These are phyloP conservation scores for Sporothrix pseudoabietina DNA, from an alignment of 2,329 filamentous ascomycete species.

Conservation along the genomic window DNA sequence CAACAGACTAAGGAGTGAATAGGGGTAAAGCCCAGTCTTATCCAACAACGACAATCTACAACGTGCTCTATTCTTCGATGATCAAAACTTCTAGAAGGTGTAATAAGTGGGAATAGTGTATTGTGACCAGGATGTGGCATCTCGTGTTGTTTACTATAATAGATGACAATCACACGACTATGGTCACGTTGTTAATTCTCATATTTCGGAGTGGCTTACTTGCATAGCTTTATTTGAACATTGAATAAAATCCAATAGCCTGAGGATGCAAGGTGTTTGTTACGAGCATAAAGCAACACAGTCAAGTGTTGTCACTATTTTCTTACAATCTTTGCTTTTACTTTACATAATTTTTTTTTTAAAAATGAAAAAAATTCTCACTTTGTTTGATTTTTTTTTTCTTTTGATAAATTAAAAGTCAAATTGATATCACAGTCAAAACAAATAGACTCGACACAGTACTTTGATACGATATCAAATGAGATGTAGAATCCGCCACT, in stretches of 20 bases:
- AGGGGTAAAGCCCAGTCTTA: background rate
- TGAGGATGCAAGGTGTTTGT: no score
- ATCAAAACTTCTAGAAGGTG: conserved; percentile 15
- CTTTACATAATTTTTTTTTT: no score
- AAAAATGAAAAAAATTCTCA: no score
- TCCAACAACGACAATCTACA: conserved; percentile 15
- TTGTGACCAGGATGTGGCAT: background rate
- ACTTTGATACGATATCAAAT: background rate
- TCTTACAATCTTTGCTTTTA: no score
- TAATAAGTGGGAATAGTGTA: background rate
- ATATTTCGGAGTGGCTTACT: background rate
- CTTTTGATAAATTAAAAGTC: no score
- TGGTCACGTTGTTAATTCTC: background rate
- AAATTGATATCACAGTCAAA: background rate
- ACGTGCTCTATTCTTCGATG: background rate
- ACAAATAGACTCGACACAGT: background rate
- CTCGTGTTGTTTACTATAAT: background rate
- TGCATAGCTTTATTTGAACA: background rate
- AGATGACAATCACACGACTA: background rate
- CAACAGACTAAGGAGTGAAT: background rate
- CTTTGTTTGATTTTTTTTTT: no score
- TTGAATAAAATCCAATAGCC: background rate
- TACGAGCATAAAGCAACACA: background rate
- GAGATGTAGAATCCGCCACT: background rate
- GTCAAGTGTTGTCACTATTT: no score